Evolutionary conservation across 2,329 filamentous ascomycete species (phyloP).

Genomic region (Onygenales sp.): DNA sequence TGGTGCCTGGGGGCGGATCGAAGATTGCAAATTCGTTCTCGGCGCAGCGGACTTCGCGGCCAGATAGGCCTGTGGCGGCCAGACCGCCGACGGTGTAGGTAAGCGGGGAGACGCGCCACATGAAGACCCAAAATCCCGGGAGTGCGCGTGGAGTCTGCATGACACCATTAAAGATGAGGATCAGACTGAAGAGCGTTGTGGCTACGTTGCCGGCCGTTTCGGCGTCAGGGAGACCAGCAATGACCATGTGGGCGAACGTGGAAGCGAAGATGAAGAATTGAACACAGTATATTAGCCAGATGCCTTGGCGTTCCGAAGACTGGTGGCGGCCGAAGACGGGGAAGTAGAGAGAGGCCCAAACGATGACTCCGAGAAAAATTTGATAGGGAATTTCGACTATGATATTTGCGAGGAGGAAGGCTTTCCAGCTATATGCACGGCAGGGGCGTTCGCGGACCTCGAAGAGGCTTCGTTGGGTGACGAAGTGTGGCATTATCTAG

Average conservation of each 20-base stretch:
- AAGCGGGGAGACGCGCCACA: conserved; percentile 74
- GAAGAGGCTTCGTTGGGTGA: conserved; percentile 70
- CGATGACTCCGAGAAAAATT: conserved; percentile 59
- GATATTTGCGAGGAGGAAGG: conserved; percentile 76
- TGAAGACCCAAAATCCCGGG: conserved; percentile 72
- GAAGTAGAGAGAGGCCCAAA: conserved; percentile 79
- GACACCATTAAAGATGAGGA: conserved; percentile 64
- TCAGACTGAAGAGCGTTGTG: conserved; percentile 63
- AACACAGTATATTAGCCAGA: conserved; percentile 70
- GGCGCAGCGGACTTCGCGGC: conserved; percentile 56
- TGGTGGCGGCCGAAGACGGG: conserved; percentile 55
- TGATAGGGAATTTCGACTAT: conserved; percentile 83
- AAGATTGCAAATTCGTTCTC: conserved; percentile 61
- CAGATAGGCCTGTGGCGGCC: conserved; percentile 59
- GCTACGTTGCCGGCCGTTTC: conserved; percentile 69
- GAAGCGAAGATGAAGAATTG: conserved; percentile 71
- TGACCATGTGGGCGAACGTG: conserved; percentile 71
- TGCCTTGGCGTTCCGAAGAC: conserved; percentile 58
- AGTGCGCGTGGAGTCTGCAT: conserved; percentile 54
- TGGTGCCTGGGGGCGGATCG: conserved; percentile 47
- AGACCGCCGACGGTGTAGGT: conserved; percentile 71
- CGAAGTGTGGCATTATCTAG: conserved; percentile 66
- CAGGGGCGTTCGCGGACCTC: conserved; percentile 77
- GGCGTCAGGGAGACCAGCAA: conserved; percentile 64
- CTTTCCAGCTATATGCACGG: conserved; percentile 76